Base-by-base conservation (phyloP, 768 basidiomycete genomes). In the Lentinula boryana region DNA sequence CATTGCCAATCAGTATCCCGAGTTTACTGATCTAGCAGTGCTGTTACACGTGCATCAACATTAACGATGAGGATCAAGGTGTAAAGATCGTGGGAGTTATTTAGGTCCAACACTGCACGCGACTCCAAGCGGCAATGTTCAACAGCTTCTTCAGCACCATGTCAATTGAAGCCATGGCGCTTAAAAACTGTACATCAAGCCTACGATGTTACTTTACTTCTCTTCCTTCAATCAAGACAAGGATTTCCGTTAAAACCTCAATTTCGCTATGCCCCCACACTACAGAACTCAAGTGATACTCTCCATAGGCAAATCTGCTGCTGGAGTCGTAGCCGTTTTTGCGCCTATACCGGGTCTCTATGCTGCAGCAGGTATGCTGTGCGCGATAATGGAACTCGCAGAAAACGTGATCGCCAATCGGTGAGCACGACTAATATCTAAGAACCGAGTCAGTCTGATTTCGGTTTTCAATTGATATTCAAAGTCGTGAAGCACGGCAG, bases 351-450 rank as follows among this genome's bases (percentile, higher is more conserved):
- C 84, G 33, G 81, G 75, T 53, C 70, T 84, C 13, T 71, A 68
- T 7, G 74, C 77, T 12, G 74, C 75, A 12, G 72, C 79, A 31
- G 79, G 77, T 16, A 59, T 77, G 1, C 64, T 82, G 13, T 75
- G 74, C 46, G 71, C 66, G 35, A 79, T 86, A 44, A 68, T 84
- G 21, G 59, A 76, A 54, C 70, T 81, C 33, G 78, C 82, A 65
- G 75, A 78, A 44, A 78, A 79, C 63, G 80, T 84, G 9, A 63
- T 71, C 2, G 70, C 73, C 2, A 86, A 86, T 67, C 76, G 74
- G 84, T 82, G 64, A 21, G 68, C 63, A 27, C 5, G 32, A 12
- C 7, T 56, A 4, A 16, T 56, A n/a, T 16, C n/a, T 15, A 5
- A 5, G 4, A 33, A 16, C 27, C 13, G 27, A 27, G 27, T 33